Conservation (phyloP, 1,284 basidiomycete genomes). For the Tremellales sp. region DNA sequence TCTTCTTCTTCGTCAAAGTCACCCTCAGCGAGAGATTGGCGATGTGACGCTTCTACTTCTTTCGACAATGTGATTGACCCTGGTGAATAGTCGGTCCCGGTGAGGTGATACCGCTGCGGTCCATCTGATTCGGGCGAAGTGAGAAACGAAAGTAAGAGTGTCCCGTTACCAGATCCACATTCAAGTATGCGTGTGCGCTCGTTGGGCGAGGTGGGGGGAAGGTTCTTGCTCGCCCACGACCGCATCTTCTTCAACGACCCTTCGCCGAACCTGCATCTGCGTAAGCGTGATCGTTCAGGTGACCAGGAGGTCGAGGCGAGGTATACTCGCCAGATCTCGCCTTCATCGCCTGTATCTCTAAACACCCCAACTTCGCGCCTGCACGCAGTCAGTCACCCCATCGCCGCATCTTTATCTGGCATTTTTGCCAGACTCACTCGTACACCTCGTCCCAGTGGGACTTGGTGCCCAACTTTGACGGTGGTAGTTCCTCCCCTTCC, state of each 20-base stretch:
- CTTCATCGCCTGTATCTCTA: slow-evolving; percentile 43
- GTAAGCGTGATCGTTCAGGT: too few relatives aligned
- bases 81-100: slow-evolving; percentile 47
- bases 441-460: slow-evolving; percentile 50
- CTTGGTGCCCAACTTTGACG: slow-evolving; percentile 47
- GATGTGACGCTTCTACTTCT: slow-evolving; percentile 28
- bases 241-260: slow-evolving; percentile 44
- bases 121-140: slow-evolving; percentile 23
- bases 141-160: slow-evolving; percentile 46
- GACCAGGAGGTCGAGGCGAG: neutral
- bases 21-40: slow-evolving; percentile 20
- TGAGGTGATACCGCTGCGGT: slow-evolving; percentile 35
- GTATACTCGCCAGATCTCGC: slow-evolving; percentile 43
- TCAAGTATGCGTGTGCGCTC: slow-evolving; percentile 29
- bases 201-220: slow-evolving; percentile 19
- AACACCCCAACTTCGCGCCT: slow-evolving; percentile 48
- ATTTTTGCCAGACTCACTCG: slow-evolving; percentile 24
- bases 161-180: slow-evolving; percentile 47
- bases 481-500: slow-evolving; percentile 45
- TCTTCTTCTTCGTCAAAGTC: slow-evolving; percentile 33
- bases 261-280: slow-evolving; percentile 44
- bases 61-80: slow-evolving; percentile 30
- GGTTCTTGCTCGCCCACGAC: slow-evolving; percentile 39
- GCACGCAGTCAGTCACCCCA: slow-evolving; percentile 1
- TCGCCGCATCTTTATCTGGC: neutral